These are phyloP conservation scores for Cnidoscolus chayamansa DNA, from an alignment of 441 rosid species.

Conservation along the genomic window DNA sequence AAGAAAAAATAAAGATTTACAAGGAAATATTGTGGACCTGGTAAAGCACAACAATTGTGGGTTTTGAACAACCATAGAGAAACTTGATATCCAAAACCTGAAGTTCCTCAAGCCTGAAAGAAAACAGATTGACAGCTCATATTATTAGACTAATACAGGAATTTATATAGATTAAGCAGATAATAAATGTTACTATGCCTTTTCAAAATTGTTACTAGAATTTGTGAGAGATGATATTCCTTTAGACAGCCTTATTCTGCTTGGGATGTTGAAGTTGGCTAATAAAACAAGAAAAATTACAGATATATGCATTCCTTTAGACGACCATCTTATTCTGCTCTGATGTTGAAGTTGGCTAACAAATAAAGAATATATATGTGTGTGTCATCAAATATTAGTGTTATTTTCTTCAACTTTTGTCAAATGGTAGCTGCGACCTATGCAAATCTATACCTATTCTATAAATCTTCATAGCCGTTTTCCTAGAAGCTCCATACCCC, in stretches of 20 bases:
- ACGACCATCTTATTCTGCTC: no score
- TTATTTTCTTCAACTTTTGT: background rate
- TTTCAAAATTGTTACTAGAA: no score
- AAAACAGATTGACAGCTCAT: slow-evolving; percentile 8
- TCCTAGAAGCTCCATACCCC: background rate
- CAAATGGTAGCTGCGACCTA: background rate
- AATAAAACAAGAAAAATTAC: no score
- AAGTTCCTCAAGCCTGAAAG: slow-evolving; percentile 92
- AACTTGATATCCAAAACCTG: slow-evolving; percentile 95
- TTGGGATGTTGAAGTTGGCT: no score
- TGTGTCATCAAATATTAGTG: background rate
- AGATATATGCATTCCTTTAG: no score
- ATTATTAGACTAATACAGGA: background rate
- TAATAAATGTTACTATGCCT: no score
- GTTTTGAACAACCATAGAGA: slow-evolving; percentile 83
- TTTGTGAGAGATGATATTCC: no score
- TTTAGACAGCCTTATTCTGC: no score
- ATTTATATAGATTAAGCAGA: background rate
- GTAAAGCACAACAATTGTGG: slow-evolving; percentile 91
- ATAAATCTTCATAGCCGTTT: background rate
- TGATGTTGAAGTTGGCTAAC: background rate
- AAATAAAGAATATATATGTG: background rate
- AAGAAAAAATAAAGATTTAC: slow-evolving; percentile 1
- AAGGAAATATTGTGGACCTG: slow-evolving; percentile 48
- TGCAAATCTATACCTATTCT: background rate